Evolutionary conservation across 2,329 filamentous ascomycete genomes (phyloP), one percentile per base, ranked within the genome.

Genomic region (Raffaelea deltoideospora): DNA sequence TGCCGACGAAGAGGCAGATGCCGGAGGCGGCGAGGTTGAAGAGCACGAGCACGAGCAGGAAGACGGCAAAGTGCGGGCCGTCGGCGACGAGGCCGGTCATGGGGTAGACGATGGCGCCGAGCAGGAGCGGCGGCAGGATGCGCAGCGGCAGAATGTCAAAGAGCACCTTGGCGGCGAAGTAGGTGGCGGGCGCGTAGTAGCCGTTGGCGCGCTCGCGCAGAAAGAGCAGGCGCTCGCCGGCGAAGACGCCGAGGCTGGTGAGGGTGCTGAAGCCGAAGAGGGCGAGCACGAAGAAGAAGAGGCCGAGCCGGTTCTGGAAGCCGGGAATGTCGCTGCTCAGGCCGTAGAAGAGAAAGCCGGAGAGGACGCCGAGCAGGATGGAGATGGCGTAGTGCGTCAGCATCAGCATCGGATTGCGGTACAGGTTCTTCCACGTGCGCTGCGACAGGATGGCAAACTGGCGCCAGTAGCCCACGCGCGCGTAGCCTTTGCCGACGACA

Each of bases 331-430:
- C 87, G 51, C 94, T 86, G 1, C 87, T 94, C 33, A 98, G 66
- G 3, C 88, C 90, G 49, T 96, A 98, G 63, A 96, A 98, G 11
- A 98, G 69, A 57, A 83, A 96, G 4, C 90, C 90, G 2, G 88
- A 87, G 40, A 98, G 80, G 5, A 96, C 88, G 2, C 87, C 90
- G 6, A 98, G 71, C 0, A 96, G 62, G 42, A 98, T 96, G 8
- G 90, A 86, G 47, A 95, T 96, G 27, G 90, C 90, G 53, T 96
- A 98, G 59, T 98, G 90, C 0, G 87, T 95, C 40, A 98, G 71
- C 90, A 98, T 98, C 41, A 98, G 65, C 72, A 96, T 87, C 2
- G 90, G 90, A 55, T 98, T 95, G 39, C 90, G 78, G 63, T 98
- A 96, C 7, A 98, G 68, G 52, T 98, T 98, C 52, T 82, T 86